Conservation (phyloP, 1,284 basidiomycete genomes). For the Ustilago vetiveriae region DNA sequence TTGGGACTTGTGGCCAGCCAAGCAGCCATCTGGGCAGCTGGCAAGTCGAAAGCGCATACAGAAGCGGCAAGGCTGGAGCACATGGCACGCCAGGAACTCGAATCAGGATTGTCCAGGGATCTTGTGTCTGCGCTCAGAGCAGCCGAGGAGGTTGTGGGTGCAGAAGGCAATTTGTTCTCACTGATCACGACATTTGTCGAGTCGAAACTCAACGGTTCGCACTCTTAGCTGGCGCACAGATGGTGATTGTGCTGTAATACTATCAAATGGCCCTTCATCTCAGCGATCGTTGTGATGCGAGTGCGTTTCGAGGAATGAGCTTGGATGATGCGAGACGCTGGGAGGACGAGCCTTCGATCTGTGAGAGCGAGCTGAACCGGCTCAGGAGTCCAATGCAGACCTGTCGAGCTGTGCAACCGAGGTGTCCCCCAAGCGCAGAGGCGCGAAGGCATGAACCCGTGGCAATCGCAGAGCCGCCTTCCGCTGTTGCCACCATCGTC, state of each 20-base stretch:
- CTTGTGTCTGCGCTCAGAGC: slow-evolving; percentile 30
- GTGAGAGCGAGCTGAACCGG: too few relatives aligned
- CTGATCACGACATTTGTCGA: slow-evolving; percentile 32
- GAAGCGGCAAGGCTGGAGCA: slow-evolving; percentile 23
- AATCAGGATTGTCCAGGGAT: slow-evolving; percentile 36
- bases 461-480: too few relatives aligned
- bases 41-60: slow-evolving; percentile 20
- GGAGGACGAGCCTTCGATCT: too few relatives aligned
- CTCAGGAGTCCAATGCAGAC: too few relatives aligned
- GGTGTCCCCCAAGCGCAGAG: background rate
- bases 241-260: too few relatives aligned
- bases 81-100: slow-evolving; percentile 39
- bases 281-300: too few relatives aligned
- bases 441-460: background rate
- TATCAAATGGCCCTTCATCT: too few relatives aligned
- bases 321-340: too few relatives aligned
- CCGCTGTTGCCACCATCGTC: too few relatives aligned
- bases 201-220: slow-evolving; percentile 19
- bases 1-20: slow-evolving; percentile 42
- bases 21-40: slow-evolving; percentile 40
- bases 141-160: slow-evolving; percentile 30
- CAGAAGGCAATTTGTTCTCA: slow-evolving; percentile 13
- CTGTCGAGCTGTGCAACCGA: too few relatives aligned
- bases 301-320: too few relatives aligned
- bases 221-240: slow-evolving; percentile 3